A percentile compares a stretch with the other conserved stretches of the same genome.
phyloP scores from a whole-genome alignment of 1,139 yeast genomes.

The Scheffersomyces titani region DNA sequence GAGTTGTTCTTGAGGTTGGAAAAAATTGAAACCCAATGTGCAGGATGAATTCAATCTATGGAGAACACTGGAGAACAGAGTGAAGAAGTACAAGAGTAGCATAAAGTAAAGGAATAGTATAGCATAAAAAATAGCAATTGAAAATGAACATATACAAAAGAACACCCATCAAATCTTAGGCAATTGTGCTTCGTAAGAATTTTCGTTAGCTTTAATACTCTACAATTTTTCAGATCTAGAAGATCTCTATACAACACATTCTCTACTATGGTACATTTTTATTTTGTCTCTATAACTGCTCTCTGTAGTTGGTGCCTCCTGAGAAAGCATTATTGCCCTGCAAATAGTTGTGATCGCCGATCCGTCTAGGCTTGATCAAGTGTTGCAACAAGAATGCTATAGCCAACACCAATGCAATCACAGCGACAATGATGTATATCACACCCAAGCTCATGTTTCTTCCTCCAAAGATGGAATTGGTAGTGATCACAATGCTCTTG shows the following conservation, averaged over 20 bases:
- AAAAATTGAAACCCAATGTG: neutral
- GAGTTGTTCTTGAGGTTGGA: neutral
- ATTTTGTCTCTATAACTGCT: slow-evolving; percentile 15
- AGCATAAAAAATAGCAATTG: too few relatives aligned
- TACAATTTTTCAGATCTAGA: neutral
- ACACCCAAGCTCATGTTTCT: slow-evolving; percentile 67
- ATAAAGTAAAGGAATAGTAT: too few relatives aligned
- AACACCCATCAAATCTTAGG: too few relatives aligned
- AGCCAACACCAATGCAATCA: slow-evolving; percentile 48
- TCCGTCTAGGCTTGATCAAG: slow-evolving; percentile 45
- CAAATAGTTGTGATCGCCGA: slow-evolving; percentile 48
- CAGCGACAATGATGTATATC: slow-evolving; percentile 66
- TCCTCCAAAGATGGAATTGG: slow-evolving; percentile 71
- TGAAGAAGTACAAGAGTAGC: neutral
- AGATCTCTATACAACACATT: neutral
- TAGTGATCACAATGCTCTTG: slow-evolving; percentile 65
- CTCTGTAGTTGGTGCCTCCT: slow-evolving; percentile 15
- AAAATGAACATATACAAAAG: too few relatives aligned
- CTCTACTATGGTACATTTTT: neutral
- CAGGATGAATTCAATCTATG: neutral
- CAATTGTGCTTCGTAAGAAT: too few relatives aligned
- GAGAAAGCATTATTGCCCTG: slow-evolving; percentile 16
- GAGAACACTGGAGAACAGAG: too few relatives aligned
- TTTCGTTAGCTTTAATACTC: neutral
- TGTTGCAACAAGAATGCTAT: slow-evolving; percentile 49